Evolutionary conservation across 257 asterid species (phyloP).

Genomic region (Galeopsis tetrahit): DNA sequence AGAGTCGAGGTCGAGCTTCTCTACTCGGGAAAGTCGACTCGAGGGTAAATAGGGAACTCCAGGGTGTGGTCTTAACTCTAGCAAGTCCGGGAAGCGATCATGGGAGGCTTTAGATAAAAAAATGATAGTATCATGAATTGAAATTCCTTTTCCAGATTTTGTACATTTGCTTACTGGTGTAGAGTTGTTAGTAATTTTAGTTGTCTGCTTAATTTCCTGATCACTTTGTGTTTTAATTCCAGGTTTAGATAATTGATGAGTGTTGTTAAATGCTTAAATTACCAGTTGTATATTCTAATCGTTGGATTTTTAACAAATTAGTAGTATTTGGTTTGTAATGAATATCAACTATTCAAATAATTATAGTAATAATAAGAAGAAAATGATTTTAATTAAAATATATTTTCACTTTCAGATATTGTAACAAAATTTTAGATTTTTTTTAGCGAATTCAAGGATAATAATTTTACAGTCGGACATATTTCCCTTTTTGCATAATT

Average conservation of each 20-base stretch:
- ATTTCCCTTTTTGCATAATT: too few species aligned
- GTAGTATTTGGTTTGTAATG: not conserved
- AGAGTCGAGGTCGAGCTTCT: constrained; percentile 22
- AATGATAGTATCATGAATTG: not conserved
- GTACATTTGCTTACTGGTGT: constrained; percentile 32
- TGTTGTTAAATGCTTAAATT: constrained; percentile 5
- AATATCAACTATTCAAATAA: not conserved
- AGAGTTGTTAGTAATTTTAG: not conserved
- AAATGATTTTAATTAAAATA: not conserved
- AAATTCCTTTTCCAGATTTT: constrained; percentile 1
- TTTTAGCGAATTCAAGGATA: too few species aligned
- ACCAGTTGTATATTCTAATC: not conserved
- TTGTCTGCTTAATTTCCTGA: not conserved
- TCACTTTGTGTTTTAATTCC: not conserved
- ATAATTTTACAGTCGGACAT: too few species aligned
- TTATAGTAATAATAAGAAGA: not conserved
- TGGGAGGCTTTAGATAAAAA: constrained; percentile 32
- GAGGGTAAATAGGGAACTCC: constrained; percentile 59
- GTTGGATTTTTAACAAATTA: not conserved
- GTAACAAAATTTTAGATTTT: too few species aligned
- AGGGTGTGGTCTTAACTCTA: constrained; percentile 78
- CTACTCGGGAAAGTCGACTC: constrained; percentile 36
- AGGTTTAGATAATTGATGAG: not conserved
- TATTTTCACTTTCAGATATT: too few species aligned
- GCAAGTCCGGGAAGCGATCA: constrained; percentile 76